Evolutionary conservation across 768 basidiomycete species (phyloP).

Genomic region (Mycena rosella): DNA sequence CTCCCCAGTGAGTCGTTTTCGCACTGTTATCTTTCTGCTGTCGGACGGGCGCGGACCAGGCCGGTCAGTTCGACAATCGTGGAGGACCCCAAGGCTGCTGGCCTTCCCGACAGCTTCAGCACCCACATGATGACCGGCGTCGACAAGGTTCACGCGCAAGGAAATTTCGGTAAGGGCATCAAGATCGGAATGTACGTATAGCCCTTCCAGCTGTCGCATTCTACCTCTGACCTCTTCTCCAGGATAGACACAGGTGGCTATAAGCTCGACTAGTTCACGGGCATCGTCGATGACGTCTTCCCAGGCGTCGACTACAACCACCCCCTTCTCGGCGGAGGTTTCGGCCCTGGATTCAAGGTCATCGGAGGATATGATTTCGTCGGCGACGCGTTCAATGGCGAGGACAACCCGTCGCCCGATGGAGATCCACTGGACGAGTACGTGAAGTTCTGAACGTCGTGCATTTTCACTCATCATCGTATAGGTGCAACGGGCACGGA

Average conservation of each 20-base stretch:
- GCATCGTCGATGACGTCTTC: neutral
- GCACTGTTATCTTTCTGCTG: neutral
- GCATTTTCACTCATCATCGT: slow-evolving; percentile 3
- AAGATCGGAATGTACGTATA: slow-evolving; percentile 58
- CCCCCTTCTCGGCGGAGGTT: slow-evolving; percentile 50
- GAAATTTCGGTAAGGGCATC: slow-evolving; percentile 59
- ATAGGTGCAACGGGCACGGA: slow-evolving; percentile 46
- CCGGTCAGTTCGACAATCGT: slow-evolving; percentile 43
- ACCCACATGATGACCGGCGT: slow-evolving; percentile 58
- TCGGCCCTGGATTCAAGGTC: slow-evolving; percentile 55
- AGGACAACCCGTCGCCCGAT: slow-evolving; percentile 50
- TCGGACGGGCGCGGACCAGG: slow-evolving; percentile 1
- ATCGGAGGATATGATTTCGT: slow-evolving; percentile 58
- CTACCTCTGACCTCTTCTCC: neutral
- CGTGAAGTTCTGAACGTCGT: neutral
- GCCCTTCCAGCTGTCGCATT: neutral
- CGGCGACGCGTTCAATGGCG: slow-evolving; percentile 53
- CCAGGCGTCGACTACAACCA: slow-evolving; percentile 48
- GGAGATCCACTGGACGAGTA: slow-evolving; percentile 52
- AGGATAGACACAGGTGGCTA: slow-evolving; percentile 39
- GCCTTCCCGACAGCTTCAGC: slow-evolving; percentile 46
- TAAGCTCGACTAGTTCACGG: slow-evolving; percentile 42
- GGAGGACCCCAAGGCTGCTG: slow-evolving; percentile 37
- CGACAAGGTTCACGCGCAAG: slow-evolving; percentile 60
- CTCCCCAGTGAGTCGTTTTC: slow-evolving; percentile 42